These are phyloP conservation scores for Tylopilus balloui DNA, from an alignment of 768 basidiomycete genomes.

Conservation along the genomic window DNA sequence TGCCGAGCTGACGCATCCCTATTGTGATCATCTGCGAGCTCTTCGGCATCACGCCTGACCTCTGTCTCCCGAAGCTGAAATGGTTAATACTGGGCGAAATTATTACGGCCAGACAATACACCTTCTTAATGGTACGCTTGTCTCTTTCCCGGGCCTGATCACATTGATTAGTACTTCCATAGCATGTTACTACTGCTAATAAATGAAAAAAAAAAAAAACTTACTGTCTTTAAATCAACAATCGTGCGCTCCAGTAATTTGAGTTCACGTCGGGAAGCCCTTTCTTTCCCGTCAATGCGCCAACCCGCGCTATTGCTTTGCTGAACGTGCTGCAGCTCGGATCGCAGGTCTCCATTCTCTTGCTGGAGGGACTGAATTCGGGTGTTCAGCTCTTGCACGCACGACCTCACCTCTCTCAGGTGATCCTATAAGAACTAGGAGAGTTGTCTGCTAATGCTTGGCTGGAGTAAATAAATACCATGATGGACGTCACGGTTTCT, in stretches of 20 bases:
- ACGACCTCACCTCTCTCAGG: slow-evolving; percentile 3
- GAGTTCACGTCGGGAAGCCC: slow-evolving; percentile 6
- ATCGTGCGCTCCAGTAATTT: slow-evolving; percentile 8
- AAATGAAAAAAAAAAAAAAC: neutral
- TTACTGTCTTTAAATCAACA: neutral
- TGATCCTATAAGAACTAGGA: slow-evolving; percentile 4
- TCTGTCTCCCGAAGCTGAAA: slow-evolving; percentile 16
- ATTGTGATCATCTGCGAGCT: slow-evolving; percentile 3
- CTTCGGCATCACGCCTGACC: slow-evolving; percentile 12
- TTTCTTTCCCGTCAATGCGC: neutral
- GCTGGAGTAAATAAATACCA: slow-evolving; percentile 5
- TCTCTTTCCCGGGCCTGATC: slow-evolving; percentile 12
- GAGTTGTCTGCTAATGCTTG: neutral
- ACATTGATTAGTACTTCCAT: neutral
- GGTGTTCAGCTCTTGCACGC: slow-evolving; percentile 9
- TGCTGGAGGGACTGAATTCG: slow-evolving; percentile 8
- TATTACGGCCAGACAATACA: neutral
- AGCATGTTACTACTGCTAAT: neutral
- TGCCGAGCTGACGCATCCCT: neutral
- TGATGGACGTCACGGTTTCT: slow-evolving; percentile 1
- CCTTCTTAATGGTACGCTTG: slow-evolving; percentile 16
- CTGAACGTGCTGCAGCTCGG: slow-evolving; percentile 2
- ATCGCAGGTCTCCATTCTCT: slow-evolving; percentile 6
- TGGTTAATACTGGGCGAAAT: neutral
- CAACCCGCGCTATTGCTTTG: neutral